Base-by-base conservation (phyloP, 1,139 yeast genomes). In the Wickerhamomyces sp. region DNA sequence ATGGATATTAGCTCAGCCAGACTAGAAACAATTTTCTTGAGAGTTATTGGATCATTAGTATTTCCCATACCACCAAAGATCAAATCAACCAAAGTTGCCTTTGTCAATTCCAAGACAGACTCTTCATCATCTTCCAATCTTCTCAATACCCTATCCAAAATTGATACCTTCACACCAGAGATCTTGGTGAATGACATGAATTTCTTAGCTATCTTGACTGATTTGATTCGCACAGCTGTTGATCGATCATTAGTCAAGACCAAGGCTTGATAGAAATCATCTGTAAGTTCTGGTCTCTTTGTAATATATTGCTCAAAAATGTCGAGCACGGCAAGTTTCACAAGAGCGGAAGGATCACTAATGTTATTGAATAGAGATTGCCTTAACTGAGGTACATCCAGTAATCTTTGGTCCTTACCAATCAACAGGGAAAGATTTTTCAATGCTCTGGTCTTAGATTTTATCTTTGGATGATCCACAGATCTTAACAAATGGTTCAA, bases 241-340 rank as follows among this genome's bases (percentile, higher is more conserved):
- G 93, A 83, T 12, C 71, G 71, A 49, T 85, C 93, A 38, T 50
- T 51, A 26, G 54, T 51, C 37, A 57, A 50, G 9, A 49, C 35
- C 19, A 42, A 52, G 47, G 27, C 75, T 18, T 54, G 59, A 52
- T 73, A 73, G 44, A 75, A 78, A 22, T 68, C 70, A 10, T 61
- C 59, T 19, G 71, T 63, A 17, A 68, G 57, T 2, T 62, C 67
- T 0, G 78, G 74, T 37, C 67, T 66, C 2, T 62, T 46, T 3
- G 55, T 46, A 31, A 81, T 52, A 41, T 73, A 77, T 34, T 70
- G 69, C 12, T 73, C 70, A 20, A 85, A 59, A 33, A 87, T 64
- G 30, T 85, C 94, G 19, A 86, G 61, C 2, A 79, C 78, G 0
- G 94, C 85, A 51, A 82, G 89, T 41, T 88, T 68, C 0, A 86